Conservation (phyloP, 176 grass and related monocot species). For the Phoenix dactylifera region DNA sequence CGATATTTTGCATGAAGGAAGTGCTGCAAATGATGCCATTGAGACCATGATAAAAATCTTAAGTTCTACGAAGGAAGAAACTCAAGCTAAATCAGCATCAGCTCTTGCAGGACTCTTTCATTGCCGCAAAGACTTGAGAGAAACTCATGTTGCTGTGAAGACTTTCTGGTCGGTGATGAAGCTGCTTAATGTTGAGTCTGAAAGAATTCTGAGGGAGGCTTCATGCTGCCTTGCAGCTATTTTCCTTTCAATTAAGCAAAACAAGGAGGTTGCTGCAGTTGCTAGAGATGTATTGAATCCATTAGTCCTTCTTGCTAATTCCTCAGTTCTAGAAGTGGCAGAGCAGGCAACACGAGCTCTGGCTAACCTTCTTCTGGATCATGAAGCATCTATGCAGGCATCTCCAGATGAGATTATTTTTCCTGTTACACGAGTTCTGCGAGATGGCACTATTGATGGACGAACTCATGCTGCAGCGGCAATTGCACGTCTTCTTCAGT, state of each 20-base stretch:
- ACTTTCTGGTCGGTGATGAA: slow-evolving; percentile 83
- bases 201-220: slow-evolving; percentile 63
- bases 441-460: slow-evolving; percentile 84
- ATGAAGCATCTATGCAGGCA: slow-evolving; percentile 61
- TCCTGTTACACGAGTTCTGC: slow-evolving; percentile 65
- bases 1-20: slow-evolving; percentile 98
- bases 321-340: slow-evolving; percentile 72
- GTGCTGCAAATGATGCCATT: slow-evolving; percentile 91
- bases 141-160: slow-evolving; percentile 85
- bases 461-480: slow-evolving; percentile 85
- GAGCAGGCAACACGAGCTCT: slow-evolving; percentile 88
- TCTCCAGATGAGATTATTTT: slow-evolving; percentile 73
- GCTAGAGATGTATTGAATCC: slow-evolving; percentile 67
- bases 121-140: slow-evolving; percentile 82
- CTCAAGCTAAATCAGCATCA: slow-evolving; percentile 92
- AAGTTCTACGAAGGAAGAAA: slow-evolving; percentile 75
- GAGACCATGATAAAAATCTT: slow-evolving; percentile 99
- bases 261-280: slow-evolving; percentile 80
- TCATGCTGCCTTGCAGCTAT: slow-evolving; percentile 88
- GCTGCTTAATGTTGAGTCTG: slow-evolving; percentile 61
- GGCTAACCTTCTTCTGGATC: slow-evolving; percentile 92
- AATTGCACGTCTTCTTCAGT: slow-evolving; percentile 80
- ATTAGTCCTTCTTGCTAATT: slow-evolving; percentile 52
- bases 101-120: slow-evolving; percentile 89
- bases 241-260: slow-evolving; percentile 95